Conservation (phyloP, 2,329 filamentous ascomycete genomes). For the Allantophomopsis lycopodina region DNA sequence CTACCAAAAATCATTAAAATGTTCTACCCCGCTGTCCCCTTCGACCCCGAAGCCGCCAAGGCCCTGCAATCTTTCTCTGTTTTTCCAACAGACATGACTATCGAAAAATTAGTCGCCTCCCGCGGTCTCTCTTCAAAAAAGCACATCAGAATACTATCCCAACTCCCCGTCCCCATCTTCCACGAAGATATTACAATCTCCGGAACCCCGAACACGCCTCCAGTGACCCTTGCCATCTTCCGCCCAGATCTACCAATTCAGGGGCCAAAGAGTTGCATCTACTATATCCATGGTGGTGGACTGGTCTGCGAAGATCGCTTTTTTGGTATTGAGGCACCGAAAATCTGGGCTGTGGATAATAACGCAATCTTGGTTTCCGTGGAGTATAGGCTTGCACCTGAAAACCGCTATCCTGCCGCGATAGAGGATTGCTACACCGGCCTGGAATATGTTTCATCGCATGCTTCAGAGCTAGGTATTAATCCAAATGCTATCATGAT, state of each 20-base stretch:
- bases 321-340: not conserved
- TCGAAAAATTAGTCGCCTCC: too few relatives aligned
- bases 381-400: conserved; percentile 32
- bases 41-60: too few relatives aligned
- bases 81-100: too few relatives aligned
- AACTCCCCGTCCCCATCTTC: too few relatives aligned
- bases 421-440: conserved; percentile 42
- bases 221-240: not conserved
- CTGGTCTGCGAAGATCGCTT: not conserved
- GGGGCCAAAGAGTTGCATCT: not conserved
- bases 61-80: too few relatives aligned
- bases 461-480: conserved; percentile 20
- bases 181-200: too few relatives aligned
- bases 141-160: too few relatives aligned
- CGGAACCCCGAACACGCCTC: too few relatives aligned
- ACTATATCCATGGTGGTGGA: not conserved
- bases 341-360: not conserved
- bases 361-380: not conserved
- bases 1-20: too few relatives aligned
- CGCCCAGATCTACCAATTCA: not conserved
- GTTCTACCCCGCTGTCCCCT: too few relatives aligned
- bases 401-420: conserved; percentile 39
- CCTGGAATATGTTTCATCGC: conserved; percentile 27
- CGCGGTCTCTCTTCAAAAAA: too few relatives aligned
- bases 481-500: conserved; percentile 33